Evolutionary conservation across 768 basidiomycete genomes (phyloP).

Genomic region (Phylloporus rhodoxanthus): DNA sequence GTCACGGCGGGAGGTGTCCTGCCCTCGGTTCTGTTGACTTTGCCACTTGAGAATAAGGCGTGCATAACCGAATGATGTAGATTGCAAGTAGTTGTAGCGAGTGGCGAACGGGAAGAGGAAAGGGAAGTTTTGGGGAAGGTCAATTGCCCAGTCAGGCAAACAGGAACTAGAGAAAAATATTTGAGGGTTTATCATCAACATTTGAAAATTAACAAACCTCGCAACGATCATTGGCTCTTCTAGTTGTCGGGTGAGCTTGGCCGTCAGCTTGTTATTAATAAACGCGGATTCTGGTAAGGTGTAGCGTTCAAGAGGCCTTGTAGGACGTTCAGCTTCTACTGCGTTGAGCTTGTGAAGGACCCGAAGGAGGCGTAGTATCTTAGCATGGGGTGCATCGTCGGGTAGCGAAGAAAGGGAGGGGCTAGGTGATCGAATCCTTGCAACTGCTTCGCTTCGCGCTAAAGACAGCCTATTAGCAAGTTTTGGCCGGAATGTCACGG

Average conservation of each 20-base stretch:
- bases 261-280: constrained; percentile 95
- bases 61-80: constrained; percentile 95
- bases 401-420: constrained; percentile 75
- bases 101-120: constrained; percentile 99
- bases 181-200: not conserved
- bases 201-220: constrained; percentile 50
- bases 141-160: constrained; percentile 94
- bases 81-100: constrained; percentile 94
- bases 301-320: constrained; percentile 43
- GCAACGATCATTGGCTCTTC: constrained; percentile 99
- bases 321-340: constrained; percentile 58
- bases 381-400: constrained; percentile 78
- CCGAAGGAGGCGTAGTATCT: constrained; percentile 84
- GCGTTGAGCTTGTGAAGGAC: constrained; percentile 81
- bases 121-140: constrained; percentile 93
- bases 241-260: constrained; percentile 93
- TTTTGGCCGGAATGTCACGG: not conserved
- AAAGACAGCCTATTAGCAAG: constrained; percentile 14
- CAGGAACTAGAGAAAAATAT: constrained; percentile 59
- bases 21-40: constrained; percentile 74
- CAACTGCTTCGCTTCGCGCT: constrained; percentile 36
- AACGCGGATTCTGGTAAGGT: constrained; percentile 78
- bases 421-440: constrained; percentile 55
- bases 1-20: constrained; percentile 76
- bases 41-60: constrained; percentile 94